Evolutionary conservation across 2,329 filamentous ascomycete genomes (phyloP).

Genomic region (Teratosphaeriaceae sp.): DNA sequence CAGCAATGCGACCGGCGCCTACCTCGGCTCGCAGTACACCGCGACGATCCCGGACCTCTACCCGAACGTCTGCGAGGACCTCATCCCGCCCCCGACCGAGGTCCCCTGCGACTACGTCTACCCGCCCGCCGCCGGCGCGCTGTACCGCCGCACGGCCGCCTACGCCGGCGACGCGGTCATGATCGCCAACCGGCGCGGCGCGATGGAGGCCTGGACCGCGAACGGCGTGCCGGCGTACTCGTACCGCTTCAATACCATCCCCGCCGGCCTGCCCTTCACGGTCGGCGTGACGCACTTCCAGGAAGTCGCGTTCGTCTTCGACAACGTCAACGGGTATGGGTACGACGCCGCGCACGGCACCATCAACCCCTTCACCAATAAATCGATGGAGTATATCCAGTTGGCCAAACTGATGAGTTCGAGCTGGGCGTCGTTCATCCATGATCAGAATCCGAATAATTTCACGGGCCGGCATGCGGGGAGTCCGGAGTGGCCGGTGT

Average conservation of each 20-base stretch:
- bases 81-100: constrained; percentile 38
- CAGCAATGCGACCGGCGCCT: constrained; percentile 14
- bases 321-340: constrained; percentile 38
- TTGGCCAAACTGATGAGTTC: constrained; percentile 39
- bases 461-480: constrained; percentile 17
- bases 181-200: constrained; percentile 49
- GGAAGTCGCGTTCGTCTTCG: constrained; percentile 39
- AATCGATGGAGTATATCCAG: constrained; percentile 31
- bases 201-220: constrained; percentile 46
- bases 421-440: constrained; percentile 41
- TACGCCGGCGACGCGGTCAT: constrained; percentile 50
- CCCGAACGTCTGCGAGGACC: constrained; percentile 44
- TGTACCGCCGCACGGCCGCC: constrained; percentile 43
- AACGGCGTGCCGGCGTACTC: constrained; percentile 50
- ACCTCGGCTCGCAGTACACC: constrained; percentile 19
- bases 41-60: constrained; percentile 45
- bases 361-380: constrained; percentile 29
- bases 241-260: constrained; percentile 56
- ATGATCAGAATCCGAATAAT: constrained; percentile 34
- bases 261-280: constrained; percentile 37
- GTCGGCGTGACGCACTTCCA: constrained; percentile 50
- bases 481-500: constrained; percentile 34
- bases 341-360: constrained; percentile 30
- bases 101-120: constrained; percentile 33
- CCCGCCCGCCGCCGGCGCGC: constrained; percentile 24